A percentile compares a stretch with the other conserved stretches of the same genome.
Conservation (phyloP, 2,329 filamentous ascomycete genomes). For the Cercospora sojina region DNA sequence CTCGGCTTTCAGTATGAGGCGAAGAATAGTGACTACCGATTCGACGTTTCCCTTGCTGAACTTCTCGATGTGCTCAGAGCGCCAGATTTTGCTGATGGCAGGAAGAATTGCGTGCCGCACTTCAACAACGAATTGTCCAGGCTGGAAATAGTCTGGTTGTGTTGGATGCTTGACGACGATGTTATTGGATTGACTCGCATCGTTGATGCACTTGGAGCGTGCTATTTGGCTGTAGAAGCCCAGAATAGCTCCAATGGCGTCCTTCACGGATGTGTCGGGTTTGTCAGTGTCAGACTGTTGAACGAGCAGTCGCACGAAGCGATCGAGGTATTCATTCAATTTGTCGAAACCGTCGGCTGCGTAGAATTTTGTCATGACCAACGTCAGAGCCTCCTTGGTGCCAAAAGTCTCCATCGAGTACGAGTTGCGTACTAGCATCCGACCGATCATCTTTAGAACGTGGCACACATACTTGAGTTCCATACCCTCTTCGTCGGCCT, state of each 20-base stretch:
- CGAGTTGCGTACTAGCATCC: slow-evolving; percentile 30
- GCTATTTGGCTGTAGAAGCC: slow-evolving; percentile 75
- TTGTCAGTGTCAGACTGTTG: slow-evolving; percentile 44
- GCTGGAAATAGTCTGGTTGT: slow-evolving; percentile 61
- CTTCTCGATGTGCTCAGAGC: slow-evolving; percentile 78
- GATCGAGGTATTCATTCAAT: slow-evolving; percentile 56
- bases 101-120: slow-evolving; percentile 77
- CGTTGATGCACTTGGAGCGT: slow-evolving; percentile 75
- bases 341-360: slow-evolving; percentile 72
- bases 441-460: slow-evolving; percentile 27
- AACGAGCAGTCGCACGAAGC: slow-evolving; percentile 32
- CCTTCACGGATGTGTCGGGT: slow-evolving; percentile 21
- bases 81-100: slow-evolving; percentile 76
- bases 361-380: slow-evolving; percentile 85
- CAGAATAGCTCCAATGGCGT: slow-evolving; percentile 73
- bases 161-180: slow-evolving; percentile 45
- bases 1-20: slow-evolving; percentile 73
- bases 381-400: slow-evolving; percentile 52
- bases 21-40: slow-evolving; percentile 78
- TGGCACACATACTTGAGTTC: slow-evolving; percentile 30
- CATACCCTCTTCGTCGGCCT: slow-evolving; percentile 24
- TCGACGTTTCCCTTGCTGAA: slow-evolving; percentile 73
- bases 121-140: slow-evolving; percentile 80
- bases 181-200: slow-evolving; percentile 66
- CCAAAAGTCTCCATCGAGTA: slow-evolving; percentile 30